Percentiles rank a stretch among this genome's conserved stretches.
phyloP scores from a whole-genome alignment of 805 yeast species.

The Wickerhamiella azyma region DNA sequence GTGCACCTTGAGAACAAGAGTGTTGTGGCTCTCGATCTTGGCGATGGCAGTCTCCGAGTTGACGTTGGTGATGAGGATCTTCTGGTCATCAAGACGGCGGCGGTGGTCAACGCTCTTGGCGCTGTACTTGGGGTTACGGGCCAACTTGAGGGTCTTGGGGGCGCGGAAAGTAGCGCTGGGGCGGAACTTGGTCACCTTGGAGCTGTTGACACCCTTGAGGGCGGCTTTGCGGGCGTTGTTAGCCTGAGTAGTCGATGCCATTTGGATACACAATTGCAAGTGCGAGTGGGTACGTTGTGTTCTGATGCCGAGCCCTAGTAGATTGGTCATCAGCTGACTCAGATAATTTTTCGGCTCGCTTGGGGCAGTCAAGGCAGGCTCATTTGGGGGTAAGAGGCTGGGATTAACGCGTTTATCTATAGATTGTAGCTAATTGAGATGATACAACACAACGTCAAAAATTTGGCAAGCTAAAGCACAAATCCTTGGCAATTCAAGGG shows the following conservation, averaged over 20 bases:
- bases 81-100: conserved; percentile 93
- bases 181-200: conserved; percentile 87
- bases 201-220: conserved; percentile 88
- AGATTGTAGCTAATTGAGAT: too few species aligned
- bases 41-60: conserved; percentile 98
- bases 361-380: too few species aligned
- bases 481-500: too few species aligned
- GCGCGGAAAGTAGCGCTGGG: conserved; percentile 88
- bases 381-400: too few species aligned
- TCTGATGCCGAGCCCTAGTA: not conserved
- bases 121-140: conserved; percentile 92
- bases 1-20: conserved; percentile 96
- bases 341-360: not conserved
- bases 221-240: conserved; percentile 97
- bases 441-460: too few species aligned
- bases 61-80: conserved; percentile 85
- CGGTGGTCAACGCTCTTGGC: conserved; percentile 94
- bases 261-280: conserved; percentile 10
- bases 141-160: conserved; percentile 91
- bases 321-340: not conserved
- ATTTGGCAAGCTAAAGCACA: too few species aligned
- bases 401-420: too few species aligned
- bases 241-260: conserved; percentile 52
- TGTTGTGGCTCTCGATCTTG: conserved; percentile 99
- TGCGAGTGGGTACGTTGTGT: conserved; percentile 1